Conservation (phyloP, 805 yeast species). For the Candida oleophila region DNA sequence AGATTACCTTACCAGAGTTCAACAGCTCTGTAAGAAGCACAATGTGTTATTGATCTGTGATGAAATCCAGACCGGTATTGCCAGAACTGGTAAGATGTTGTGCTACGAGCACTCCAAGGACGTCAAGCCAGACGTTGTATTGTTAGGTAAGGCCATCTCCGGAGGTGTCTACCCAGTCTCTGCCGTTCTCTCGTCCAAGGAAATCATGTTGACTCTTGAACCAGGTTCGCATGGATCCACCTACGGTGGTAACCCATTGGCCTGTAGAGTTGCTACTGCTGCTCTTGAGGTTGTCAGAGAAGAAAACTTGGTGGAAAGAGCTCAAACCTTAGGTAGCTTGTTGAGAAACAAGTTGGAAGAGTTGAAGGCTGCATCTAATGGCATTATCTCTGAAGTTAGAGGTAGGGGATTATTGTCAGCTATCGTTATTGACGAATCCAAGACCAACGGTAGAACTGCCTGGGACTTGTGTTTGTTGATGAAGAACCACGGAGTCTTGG, state of each 20-base stretch:
- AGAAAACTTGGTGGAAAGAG: conserved; percentile 80
- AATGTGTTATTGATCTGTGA: conserved; percentile 90
- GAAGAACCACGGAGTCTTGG: conserved; percentile 86
- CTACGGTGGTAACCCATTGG: conserved; percentile 96
- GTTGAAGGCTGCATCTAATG: conserved; percentile 51
- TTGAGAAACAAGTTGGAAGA: conserved; percentile 59
- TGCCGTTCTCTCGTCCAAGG: conserved; percentile 85
- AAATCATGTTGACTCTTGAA: conserved; percentile 83
- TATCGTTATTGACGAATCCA: conserved; percentile 81
- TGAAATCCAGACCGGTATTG: conserved; percentile 97
- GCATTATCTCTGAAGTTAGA: conserved; percentile 61
- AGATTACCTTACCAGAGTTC: conserved; percentile 74
- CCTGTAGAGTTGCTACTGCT: conserved; percentile 89
- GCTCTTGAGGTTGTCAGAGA: conserved; percentile 88
- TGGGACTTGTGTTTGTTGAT: conserved; percentile 93
- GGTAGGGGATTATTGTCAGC: conserved; percentile 90
- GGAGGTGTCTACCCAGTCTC: conserved; percentile 95
- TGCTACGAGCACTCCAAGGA: conserved; percentile 81
- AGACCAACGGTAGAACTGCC: conserved; percentile 86
- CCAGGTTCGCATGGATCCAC: conserved; percentile 99
- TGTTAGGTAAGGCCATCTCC: conserved; percentile 91
- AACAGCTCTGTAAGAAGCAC: conserved; percentile 72
- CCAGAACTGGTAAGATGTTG: conserved; percentile 92
- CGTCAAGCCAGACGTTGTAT: conserved; percentile 84
- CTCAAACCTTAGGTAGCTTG: conserved; percentile 66